Evolutionary conservation across 345 rosid species (phyloP).

Genomic region (Acer yangbiense): DNA sequence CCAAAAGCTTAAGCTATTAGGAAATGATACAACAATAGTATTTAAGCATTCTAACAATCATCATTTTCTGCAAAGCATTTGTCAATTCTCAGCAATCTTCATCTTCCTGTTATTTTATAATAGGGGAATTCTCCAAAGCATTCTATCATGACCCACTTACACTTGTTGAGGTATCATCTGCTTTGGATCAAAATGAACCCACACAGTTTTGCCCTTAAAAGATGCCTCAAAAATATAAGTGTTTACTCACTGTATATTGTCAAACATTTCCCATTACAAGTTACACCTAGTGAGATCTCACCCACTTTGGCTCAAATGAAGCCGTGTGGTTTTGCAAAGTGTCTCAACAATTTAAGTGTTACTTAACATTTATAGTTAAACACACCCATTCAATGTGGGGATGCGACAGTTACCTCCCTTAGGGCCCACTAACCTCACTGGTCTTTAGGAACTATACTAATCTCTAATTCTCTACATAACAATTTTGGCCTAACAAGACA

Average conservation of each 20-base stretch:
- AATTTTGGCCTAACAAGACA: neutral
- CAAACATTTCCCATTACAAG: neutral
- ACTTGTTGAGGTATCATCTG: neutral
- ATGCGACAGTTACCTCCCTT: neutral
- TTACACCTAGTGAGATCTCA: neutral
- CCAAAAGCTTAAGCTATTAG: too few relatives aligned
- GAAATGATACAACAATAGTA: too few relatives aligned
- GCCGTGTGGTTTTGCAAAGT: neutral
- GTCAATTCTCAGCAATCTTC: neutral
- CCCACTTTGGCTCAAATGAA: neutral
- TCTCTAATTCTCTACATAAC: neutral
- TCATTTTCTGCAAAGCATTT: neutral
- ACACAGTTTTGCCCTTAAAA: neutral
- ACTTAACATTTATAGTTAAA: neutral
- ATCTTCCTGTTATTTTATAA: neutral
- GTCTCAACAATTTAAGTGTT: neutral
- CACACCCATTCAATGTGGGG: neutral
- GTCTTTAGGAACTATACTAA: neutral
- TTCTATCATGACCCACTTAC: neutral
- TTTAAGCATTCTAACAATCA: neutral
- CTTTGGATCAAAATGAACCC: neutral
- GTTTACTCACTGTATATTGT: neutral
- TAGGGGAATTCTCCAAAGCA: neutral
- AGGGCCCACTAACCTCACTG: neutral
- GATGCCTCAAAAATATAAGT: neutral